Evolutionary conservation across 1,139 yeast genomes (phyloP), one percentile per base, ranked within the genome.

Genomic region (Wickerhamiella infanticola): DNA sequence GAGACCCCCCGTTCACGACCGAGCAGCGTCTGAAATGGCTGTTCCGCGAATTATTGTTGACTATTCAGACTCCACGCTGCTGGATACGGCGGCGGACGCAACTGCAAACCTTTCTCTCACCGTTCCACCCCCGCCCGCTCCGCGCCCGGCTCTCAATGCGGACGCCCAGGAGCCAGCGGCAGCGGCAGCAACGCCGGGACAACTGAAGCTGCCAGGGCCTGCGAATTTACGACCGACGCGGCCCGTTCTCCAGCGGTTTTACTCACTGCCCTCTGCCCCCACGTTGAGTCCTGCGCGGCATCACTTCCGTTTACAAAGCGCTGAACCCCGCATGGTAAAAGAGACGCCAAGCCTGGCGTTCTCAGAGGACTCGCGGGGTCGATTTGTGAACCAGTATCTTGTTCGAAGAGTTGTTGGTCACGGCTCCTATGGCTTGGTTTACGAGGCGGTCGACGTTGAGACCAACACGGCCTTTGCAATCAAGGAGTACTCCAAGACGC

Each of bases 351-450:
- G 60, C 47, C 66, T 70, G 39, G 55, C 54, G 27, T 51, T 54
- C 45, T 51, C 54, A 23, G 60, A 62, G 41, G 64, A 63, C 44
- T 63, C 60, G 24, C 57, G 58, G 3, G 63, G 65, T 24, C 48
- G 51, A 26, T 54, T 55, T 36, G 55, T 67, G 35, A 67, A 66
- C 51, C 69, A 67, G 54, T 90, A 86, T 62, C 69, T 72, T 46
- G 68, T 88, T 11, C 64, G 73, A 37, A 70, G 73, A 39, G 71
- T 79, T 2, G 68, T 88, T 43, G 97, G 97, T 0, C 77, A 79
- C 53, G 97, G 97, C 0, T 79, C 95, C 0, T 88, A 84, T 60
- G 97, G 97, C 1, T 75, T 80, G 0, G 97, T 90, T 3, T 81
- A 90, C 55, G 74, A 85, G 4, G 96, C 94, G 0, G 59, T 78